Percentiles rank a stretch among this genome's conserved stretches.
These are phyloP conservation scores for Claviceps sp. DNA, from an alignment of 2,329 filamentous ascomycete species.

Conservation along the genomic window DNA sequence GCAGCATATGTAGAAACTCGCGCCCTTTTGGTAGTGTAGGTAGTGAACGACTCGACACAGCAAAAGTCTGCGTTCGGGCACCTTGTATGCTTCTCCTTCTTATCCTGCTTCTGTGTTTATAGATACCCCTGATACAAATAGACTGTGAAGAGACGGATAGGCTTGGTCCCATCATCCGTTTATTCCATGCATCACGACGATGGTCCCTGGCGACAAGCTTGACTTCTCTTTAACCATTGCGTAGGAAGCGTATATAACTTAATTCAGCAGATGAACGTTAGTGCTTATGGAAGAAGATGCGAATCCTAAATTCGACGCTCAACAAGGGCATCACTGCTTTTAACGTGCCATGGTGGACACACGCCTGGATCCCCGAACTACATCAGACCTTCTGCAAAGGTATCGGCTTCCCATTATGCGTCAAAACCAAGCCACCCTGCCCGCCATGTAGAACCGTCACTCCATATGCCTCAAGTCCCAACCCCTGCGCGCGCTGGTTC, in stretches of 20 bases:
- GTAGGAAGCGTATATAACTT: background rate
- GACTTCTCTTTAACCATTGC: background rate
- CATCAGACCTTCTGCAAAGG: background rate
- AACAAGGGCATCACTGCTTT: background rate
- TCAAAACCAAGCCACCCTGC: conserved; percentile 30
- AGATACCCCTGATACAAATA: background rate
- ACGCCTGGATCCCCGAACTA: background rate
- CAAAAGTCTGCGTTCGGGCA: background rate
- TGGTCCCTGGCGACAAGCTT: background rate
- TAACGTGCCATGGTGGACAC: background rate
- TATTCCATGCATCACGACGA: background rate
- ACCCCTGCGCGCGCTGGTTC: conserved; percentile 51
- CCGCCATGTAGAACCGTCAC: conserved; percentile 32
- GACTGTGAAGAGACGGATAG: background rate
- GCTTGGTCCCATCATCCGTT: background rate
- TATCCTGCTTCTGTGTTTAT: background rate
- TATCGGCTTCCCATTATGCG: conserved; percentile 33
- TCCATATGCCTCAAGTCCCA: conserved; percentile 47
- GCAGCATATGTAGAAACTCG: background rate
- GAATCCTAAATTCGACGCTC: background rate
- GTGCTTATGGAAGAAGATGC: background rate
- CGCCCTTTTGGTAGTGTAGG: background rate
- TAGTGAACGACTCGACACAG: background rate
- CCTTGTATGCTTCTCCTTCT: background rate
- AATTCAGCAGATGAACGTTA: background rate